These are phyloP conservation scores for Rhodomyrtus tomentosa DNA, from an alignment of 345 rosid genomes.

Conservation along the genomic window DNA sequence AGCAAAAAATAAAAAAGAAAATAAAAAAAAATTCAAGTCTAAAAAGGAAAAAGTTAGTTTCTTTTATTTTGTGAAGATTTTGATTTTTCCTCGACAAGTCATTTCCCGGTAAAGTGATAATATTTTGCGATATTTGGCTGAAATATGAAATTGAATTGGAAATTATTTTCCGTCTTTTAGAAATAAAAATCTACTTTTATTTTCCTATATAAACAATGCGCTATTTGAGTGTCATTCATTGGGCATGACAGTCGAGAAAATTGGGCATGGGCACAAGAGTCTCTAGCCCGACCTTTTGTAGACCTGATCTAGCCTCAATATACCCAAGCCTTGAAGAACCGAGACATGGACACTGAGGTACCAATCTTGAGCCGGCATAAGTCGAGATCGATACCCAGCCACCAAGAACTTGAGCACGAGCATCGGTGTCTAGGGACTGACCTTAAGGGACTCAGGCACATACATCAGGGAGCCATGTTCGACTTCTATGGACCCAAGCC, in stretches of 20 bases:
- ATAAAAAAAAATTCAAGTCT: no score
- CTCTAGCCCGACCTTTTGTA: neutral
- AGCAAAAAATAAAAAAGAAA: no score
- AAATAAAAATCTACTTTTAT: neutral
- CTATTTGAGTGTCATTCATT: neutral
- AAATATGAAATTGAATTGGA: neutral
- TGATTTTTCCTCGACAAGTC: rapidly evolving
- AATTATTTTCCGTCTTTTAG: rapidly evolving
- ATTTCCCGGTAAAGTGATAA: neutral
- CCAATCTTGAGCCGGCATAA: neutral
- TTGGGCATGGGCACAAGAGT: rapidly evolving
- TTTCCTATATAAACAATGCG: neutral
- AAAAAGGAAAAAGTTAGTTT: rapidly evolving
- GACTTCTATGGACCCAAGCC: neutral
- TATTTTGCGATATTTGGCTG: rapidly evolving
- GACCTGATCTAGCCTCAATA: rapidly evolving
- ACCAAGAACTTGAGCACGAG: rapidly evolving
- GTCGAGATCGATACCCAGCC: neutral
- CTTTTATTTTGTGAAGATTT: neutral
- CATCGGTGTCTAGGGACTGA: rapidly evolving
- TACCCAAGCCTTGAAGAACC: neutral
- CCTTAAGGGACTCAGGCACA: rapidly evolving
- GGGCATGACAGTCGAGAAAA: rapidly evolving
- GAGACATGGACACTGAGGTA: rapidly evolving
- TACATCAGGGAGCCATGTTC: rapidly evolving